Base-by-base conservation (phyloP, 352 stramenopile genomes). In the Ophiocytium majus region DNA sequence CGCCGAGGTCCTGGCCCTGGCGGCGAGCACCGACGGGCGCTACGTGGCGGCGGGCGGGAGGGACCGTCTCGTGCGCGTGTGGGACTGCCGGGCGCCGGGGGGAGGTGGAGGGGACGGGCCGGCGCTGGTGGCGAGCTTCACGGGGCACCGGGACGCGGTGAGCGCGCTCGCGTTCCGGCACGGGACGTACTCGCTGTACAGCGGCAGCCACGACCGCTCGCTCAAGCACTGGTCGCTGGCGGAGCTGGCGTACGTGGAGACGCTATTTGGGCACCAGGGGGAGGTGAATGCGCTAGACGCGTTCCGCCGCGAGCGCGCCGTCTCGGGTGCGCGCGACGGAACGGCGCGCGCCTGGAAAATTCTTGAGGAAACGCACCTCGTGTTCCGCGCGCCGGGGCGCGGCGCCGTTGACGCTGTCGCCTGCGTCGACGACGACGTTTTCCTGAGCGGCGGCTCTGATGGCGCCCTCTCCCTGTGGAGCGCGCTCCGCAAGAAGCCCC, bases 211-310 rank as follows among this genome's bases (percentile, higher is more conserved):
- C 32, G 95, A 98, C 83, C 93, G 95, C 10, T 81, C 19, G 1
- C 35, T 81, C 31, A 81, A 98, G 90, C 93, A 97, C 89, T 98
- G 95, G 95, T 97, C 97, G 91, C 91, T 98, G 64, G 96, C 92
- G 0, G 94, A 98, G 85, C 98, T 97, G 94, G 94, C 92, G 33
- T 98, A 98, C 89, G 91, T 98, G 32, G 95, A 98, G 90, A 98
- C 95, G 76, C 91, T 98, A 28, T 98, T 97, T 86, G 94, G 94
- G 43, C 93, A 97, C 83, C 94, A 98, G 87, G 92, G 86, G 36
- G 93, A 96, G 79, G 92, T 98, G 49, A 93, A 96, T 36, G 93
- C 90, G 78, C 92, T 98, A 5, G 95, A 98, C 80, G 93, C 93
- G 84, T 89, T 95, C 28, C 93, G 96, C 85, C 94, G 95, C 79